Percentiles rank a stretch among this genome's conserved stretches.
Conservation (phyloP, 805 yeast species). For the Metahyphopichia silvanorum region DNA sequence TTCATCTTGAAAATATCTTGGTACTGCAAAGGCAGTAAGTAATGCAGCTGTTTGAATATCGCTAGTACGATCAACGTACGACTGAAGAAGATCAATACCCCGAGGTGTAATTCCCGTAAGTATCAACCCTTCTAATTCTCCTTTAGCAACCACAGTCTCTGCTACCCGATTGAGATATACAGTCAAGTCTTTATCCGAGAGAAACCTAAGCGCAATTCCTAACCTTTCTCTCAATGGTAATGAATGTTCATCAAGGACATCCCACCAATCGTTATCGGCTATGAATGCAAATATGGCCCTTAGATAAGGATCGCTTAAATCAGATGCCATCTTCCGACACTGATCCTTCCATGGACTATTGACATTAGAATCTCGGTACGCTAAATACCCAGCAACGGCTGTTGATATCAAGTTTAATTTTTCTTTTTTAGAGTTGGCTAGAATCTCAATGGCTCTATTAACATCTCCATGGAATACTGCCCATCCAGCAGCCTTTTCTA, state of each 20-base stretch:
- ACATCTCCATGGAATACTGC: conserved; percentile 94
- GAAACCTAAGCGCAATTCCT: conserved; percentile 85
- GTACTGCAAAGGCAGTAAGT: conserved; percentile 76
- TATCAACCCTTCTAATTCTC: conserved; percentile 88
- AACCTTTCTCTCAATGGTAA: conserved; percentile 83
- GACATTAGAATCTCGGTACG: conserved; percentile 52
- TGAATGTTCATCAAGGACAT: conserved; percentile 84
- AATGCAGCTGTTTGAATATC: conserved; percentile 92
- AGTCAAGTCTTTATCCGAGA: conserved; percentile 75
- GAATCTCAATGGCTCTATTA: conserved; percentile 71
- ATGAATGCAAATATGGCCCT: conserved; percentile 91
- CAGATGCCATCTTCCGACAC: conserved; percentile 84
- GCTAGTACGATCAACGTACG: conserved; percentile 81
- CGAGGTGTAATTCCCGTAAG: conserved; percentile 89
- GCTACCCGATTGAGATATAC: conserved; percentile 69
- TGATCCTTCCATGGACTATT: conserved; percentile 91
- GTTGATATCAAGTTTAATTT: conserved; percentile 78
- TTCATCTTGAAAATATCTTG: conserved; percentile 72
- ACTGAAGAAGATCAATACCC: conserved; percentile 77
- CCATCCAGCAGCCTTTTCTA: conserved; percentile 96
- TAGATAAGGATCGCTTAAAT: conserved; percentile 82
- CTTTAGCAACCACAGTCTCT: conserved; percentile 65
- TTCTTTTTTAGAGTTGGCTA: conserved; percentile 71
- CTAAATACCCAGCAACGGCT: conserved; percentile 87
- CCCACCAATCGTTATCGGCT: conserved; percentile 96